Conservation (phyloP, 305 asterid species). For the Fraxinus latifolia region DNA sequence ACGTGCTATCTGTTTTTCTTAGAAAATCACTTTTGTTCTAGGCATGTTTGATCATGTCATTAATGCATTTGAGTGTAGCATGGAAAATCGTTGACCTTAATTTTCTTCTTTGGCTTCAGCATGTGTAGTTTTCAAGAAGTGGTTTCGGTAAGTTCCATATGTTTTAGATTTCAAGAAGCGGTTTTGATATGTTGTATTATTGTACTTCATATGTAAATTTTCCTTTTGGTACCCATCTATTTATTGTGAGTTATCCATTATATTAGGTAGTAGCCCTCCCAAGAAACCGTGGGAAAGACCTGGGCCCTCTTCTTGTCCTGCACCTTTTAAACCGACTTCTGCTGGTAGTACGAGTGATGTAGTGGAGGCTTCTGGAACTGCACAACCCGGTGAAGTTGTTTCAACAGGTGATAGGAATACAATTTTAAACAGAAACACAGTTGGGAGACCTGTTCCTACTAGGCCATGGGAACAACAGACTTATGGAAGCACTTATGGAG, state of each 20-base stretch:
- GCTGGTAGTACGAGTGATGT: constrained; percentile 84
- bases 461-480: constrained; percentile 96
- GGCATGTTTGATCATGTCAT: not conserved
- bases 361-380: constrained; percentile 93
- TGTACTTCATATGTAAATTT: not conserved
- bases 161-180: not conserved
- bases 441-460: constrained; percentile 77
- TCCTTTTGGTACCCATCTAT: not conserved
- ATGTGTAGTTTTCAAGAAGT: not conserved
- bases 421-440: constrained; percentile 45
- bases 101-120: not conserved
- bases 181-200: not conserved
- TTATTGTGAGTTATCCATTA: constrained; percentile 8
- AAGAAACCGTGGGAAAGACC: constrained; percentile 95
- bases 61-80: not conserved
- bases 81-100: not conserved
- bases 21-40: not conserved
- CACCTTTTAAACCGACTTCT: constrained; percentile 84
- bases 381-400: constrained; percentile 86
- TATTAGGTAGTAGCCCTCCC: constrained; percentile 59
- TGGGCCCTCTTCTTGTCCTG: constrained; percentile 76
- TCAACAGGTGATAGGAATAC: constrained; percentile 50
- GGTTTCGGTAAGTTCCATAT: not conserved
- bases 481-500: constrained; percentile 70
- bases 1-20: not conserved